Evolutionary conservation across 2,329 filamentous ascomycete species (phyloP).

Genomic region (Alternaria infectoria): DNA sequence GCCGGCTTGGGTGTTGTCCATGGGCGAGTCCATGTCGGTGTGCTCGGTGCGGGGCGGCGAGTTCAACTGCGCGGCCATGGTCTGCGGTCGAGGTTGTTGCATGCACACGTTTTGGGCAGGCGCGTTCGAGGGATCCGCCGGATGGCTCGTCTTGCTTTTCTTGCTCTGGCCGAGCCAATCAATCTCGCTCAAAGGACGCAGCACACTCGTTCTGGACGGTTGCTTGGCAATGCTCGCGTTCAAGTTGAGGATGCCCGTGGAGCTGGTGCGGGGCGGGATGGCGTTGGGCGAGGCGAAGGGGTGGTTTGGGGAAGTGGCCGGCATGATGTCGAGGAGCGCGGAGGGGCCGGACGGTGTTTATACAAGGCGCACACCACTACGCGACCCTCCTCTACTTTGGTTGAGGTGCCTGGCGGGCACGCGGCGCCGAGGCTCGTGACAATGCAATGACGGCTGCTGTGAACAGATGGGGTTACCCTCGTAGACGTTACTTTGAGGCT

Average conservation of each 20-base stretch:
- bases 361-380: not conserved
- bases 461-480: not conserved
- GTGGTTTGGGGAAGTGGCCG: constrained; percentile 23
- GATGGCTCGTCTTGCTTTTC: constrained; percentile 45
- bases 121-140: constrained; percentile 19
- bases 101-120: constrained; percentile 3
- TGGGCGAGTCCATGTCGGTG: constrained; percentile 4
- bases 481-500: not conserved
- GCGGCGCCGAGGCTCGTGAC: constrained; percentile 5
- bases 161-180: constrained; percentile 51
- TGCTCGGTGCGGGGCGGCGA: not conserved
- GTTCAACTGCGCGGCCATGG: constrained; percentile 15
- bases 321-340: constrained; percentile 21
- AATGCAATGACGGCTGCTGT: constrained; percentile 10
- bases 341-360: not conserved
- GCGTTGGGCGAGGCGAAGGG: constrained; percentile 49
- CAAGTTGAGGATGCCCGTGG: constrained; percentile 41
- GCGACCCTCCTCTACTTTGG: not conserved
- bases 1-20: not conserved
- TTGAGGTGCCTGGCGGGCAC: constrained; percentile 7
- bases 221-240: constrained; percentile 36
- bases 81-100: constrained; percentile 6
- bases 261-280: constrained; percentile 49
- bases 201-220: constrained; percentile 32
- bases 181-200: constrained; percentile 47